Evolutionary conservation across 768 basidiomycete genomes (phyloP).

Genomic region (Psilocybe sp.): DNA sequence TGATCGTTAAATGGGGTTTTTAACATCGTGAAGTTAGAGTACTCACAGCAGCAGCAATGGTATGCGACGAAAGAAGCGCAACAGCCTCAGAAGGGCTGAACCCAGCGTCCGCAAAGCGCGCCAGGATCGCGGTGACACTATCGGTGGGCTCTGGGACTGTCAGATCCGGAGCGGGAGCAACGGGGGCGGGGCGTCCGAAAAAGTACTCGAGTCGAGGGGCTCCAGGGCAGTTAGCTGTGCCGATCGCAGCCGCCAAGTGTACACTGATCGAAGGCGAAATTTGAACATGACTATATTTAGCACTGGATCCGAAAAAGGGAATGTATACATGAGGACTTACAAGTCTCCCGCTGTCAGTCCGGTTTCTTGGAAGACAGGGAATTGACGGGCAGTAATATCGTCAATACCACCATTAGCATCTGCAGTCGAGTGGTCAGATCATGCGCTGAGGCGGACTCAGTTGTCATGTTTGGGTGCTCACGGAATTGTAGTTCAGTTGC

Average conservation of each 20-base stretch:
- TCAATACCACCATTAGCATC: not conserved
- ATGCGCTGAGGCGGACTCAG: slow-evolving; percentile 4
- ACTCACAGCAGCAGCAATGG: slow-evolving; percentile 11
- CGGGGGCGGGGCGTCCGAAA: slow-evolving; percentile 19
- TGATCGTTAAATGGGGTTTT: no score
- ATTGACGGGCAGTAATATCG: slow-evolving; percentile 11
- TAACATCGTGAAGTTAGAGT: no score
- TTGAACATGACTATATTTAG: not conserved
- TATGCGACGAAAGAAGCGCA: slow-evolving; percentile 16
- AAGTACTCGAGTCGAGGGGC: slow-evolving; percentile 26
- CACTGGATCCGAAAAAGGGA: no score
- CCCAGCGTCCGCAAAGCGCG: slow-evolving; percentile 19
- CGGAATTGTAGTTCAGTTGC: slow-evolving; percentile 18
- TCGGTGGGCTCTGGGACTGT: slow-evolving; percentile 14
- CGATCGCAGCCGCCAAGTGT: slow-evolving; percentile 16
- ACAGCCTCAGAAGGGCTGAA: slow-evolving; percentile 18
- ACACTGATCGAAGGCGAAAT: slow-evolving; percentile 1
- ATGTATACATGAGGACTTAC: slow-evolving; percentile 3
- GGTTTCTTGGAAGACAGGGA: slow-evolving; percentile 11
- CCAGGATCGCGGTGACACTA: slow-evolving; percentile 16
- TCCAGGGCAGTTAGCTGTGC: slow-evolving; percentile 29
- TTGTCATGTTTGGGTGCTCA: not conserved
- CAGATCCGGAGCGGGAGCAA: slow-evolving; percentile 14
- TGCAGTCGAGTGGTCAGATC: not conserved
- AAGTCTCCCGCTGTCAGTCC: slow-evolving; percentile 11